Base-by-base conservation (phyloP, 208 protist genomes). In the Lotmaria passim region DNA sequence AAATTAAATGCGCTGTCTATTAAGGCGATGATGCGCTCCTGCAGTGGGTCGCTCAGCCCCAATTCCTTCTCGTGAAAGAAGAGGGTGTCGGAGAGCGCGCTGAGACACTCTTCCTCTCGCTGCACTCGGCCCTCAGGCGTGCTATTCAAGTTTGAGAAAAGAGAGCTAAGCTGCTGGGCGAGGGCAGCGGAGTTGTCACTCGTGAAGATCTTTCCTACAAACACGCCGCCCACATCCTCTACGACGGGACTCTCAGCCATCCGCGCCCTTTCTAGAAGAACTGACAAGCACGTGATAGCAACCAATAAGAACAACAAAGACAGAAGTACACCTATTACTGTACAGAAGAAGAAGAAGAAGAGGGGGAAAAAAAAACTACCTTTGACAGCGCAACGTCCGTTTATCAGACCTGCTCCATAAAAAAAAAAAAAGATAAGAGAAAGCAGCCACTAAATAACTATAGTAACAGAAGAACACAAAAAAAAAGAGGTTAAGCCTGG, bases 71-170 rank as follows among this genome's bases (percentile, higher is more conserved):
- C 77, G 51, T 96, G 88, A 10, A 81, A 75, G 19, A 90, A 89
- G 0, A 94, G 71, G 1, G 90, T 90, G 51, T 96, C 89, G 10
- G 81, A 78, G 31, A 96, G 76, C 31, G 86, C 89, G 33, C 76
- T 83, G 0, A 93, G 66, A 57, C 86, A 93, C 57, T 96, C 87
- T 43, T 93, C 80, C 2, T 88, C 65, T 19, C 88, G 83, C 50
- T 85, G 75, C 19, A 58, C 62, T 19, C 88, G 79, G 36, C 59
- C 83, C 12, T 85, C 79, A 0, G 86, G 81, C 2, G 82, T 81
- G 55, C 68, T 86, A 55, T 83, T 82, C 11, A 96, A 76, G 47
- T 93, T 96, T 7, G 69, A 71, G 51, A 96, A 92, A 39, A 96
- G 88, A 38, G 84, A 78, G 17, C 60, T 75, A 23, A 96, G 79